Percentiles rank a stretch among this genome's conserved stretches.
phyloP scores from a whole-genome alignment of 2,329 filamentous ascomycete genomes.

The Colletotrichum tropicale region DNA sequence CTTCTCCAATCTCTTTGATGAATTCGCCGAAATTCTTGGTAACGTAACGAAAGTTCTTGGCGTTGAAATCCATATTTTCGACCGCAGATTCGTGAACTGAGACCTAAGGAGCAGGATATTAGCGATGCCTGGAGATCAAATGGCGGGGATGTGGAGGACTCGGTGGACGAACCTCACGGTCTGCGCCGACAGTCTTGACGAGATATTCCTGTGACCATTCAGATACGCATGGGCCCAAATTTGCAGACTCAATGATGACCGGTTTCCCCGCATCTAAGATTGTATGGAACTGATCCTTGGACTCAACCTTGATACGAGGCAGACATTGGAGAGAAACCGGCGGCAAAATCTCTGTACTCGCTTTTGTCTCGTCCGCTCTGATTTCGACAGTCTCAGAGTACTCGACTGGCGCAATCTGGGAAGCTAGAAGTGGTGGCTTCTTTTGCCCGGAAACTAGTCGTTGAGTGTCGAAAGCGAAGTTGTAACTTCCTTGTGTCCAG shows the following conservation, averaged over 20 bases:
- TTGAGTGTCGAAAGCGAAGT: conserved; percentile 31
- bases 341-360: conserved; percentile 17
- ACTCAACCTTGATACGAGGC: conserved; percentile 55
- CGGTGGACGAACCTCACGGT: conserved; percentile 57
- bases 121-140: not conserved
- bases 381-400: conserved; percentile 4
- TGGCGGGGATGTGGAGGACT: not conserved
- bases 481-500: conserved; percentile 72
- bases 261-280: conserved; percentile 65
- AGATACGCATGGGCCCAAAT: conserved; percentile 57
- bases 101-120: conserved; percentile 50
- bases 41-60: conserved; percentile 82
- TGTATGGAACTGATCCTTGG: conserved; percentile 60
- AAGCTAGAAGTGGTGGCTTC: not conserved
- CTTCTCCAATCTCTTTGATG: conserved; percentile 61
- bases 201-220: conserved; percentile 76
- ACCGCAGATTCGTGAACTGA: conserved; percentile 73
- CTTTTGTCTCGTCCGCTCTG: not conserved
- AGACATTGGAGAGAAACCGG: conserved; percentile 35
- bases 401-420: not conserved
- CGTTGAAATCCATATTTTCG: conserved; percentile 77
- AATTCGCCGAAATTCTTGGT: conserved; percentile 72
- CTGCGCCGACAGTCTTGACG: conserved; percentile 60
- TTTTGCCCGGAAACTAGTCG: not conserved
- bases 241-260: conserved; percentile 66